A percentile compares a stretch with the other conserved stretches of the same genome.
These are phyloP conservation scores for Cutaneotrichosporon dermatis DNA, from an alignment of 1,284 basidiomycete species.

Conservation along the genomic window DNA sequence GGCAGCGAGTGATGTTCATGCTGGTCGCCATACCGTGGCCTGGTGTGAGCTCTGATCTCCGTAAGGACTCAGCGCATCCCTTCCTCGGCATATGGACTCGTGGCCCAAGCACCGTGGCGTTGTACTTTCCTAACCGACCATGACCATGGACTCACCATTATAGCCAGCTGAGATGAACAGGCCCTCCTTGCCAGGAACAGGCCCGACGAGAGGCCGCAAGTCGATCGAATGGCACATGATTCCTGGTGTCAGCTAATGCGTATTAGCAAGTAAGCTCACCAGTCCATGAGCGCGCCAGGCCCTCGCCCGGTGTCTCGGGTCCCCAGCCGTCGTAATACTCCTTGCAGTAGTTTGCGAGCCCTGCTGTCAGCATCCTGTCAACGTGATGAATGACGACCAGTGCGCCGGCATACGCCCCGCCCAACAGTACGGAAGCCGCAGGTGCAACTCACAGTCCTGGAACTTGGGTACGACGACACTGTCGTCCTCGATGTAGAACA, in stretches of 20 bases:
- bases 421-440: too few relatives aligned
- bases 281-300: slow-evolving; percentile 26
- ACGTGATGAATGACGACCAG: too few relatives aligned
- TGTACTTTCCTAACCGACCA: too few relatives aligned
- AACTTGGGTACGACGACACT: slow-evolving; percentile 7
- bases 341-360: slow-evolving; percentile 16
- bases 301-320: slow-evolving; percentile 24
- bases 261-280: too few relatives aligned
- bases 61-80: too few relatives aligned
- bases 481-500: slow-evolving; percentile 20
- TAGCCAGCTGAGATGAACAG: slow-evolving; percentile 17
- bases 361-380: slow-evolving; percentile 2
- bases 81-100: too few relatives aligned
- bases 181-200: slow-evolving; percentile 19
- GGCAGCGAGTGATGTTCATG: slow-evolving; percentile 20
- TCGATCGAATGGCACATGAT: slow-evolving; percentile 29
- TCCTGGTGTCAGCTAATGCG: too few relatives aligned
- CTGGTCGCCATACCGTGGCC: slow-evolving; percentile 27
- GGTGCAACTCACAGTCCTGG: slow-evolving; percentile 1
- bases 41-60: background rate
- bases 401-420: too few relatives aligned
- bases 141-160: background rate
- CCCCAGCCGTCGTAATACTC: slow-evolving; percentile 26
- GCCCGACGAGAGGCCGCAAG: slow-evolving; percentile 26
- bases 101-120: too few relatives aligned